Evolutionary conservation across 768 basidiomycete genomes (phyloP).

Genomic region (Termitomyces sp.): DNA sequence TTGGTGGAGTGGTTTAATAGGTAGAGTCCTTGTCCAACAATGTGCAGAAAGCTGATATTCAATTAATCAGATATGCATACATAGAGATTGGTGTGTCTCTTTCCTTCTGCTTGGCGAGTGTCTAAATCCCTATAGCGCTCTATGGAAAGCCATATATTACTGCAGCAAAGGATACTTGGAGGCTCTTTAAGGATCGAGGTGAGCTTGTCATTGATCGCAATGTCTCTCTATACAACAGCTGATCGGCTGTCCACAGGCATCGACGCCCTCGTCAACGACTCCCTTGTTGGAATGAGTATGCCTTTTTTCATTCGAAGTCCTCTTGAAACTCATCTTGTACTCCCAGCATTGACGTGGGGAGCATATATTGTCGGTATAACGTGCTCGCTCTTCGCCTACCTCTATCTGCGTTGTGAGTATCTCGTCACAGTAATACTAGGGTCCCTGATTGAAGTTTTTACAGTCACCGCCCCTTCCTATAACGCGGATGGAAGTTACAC

Average conservation of each 20-base stretch:
- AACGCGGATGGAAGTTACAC: constrained; percentile 74
- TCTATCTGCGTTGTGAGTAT: constrained; percentile 64
- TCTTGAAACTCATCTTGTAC: not conserved
- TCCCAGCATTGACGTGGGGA: constrained; percentile 69
- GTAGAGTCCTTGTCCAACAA: constrained; percentile 21
- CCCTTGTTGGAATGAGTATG: constrained; percentile 73
- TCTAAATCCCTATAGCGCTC: constrained; percentile 40
- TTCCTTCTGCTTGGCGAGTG: not conserved
- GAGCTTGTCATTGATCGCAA: constrained; percentile 8
- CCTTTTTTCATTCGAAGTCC: not conserved
- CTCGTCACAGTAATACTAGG: too few relatives aligned
- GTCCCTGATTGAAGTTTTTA: not conserved
- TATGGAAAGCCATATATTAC: constrained; percentile 81
- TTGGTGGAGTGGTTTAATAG: constrained; percentile 79
- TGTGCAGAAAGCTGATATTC: not conserved
- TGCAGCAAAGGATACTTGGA: constrained; percentile 84
- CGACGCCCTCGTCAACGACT: constrained; percentile 81
- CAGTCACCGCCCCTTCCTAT: constrained; percentile 72
- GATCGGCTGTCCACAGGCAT: constrained; percentile 34
- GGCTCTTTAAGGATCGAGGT: constrained; percentile 69
- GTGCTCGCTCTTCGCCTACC: constrained; percentile 69
- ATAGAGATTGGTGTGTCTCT: constrained; percentile 65
- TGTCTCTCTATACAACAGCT: constrained; percentile 16
- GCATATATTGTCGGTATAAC: constrained; percentile 72
- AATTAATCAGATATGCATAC: constrained; percentile 58